Percentiles rank a stretch among this genome's conserved stretches.
Evolutionary conservation across 345 rosid genomes (phyloP).

Genomic region (Pugionium cornutum): DNA sequence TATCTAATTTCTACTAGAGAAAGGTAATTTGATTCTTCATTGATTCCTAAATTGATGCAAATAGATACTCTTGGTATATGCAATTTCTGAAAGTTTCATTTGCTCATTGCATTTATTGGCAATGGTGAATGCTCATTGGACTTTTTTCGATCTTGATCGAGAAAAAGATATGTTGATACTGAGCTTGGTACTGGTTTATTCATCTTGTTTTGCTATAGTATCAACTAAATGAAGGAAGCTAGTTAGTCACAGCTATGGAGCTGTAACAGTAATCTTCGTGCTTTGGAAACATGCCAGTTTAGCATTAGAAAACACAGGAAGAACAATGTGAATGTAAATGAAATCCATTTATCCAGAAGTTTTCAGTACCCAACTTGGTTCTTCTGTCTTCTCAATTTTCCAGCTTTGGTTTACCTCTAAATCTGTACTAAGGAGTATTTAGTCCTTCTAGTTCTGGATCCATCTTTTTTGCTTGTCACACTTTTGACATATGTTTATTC

Average conservation of each 20-base stretch:
- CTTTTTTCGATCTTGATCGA: background rate
- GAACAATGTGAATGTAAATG: background rate
- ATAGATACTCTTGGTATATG: too few species aligned
- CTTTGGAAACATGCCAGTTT: background rate
- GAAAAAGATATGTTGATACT: conserved; percentile 12
- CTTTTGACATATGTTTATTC: background rate
- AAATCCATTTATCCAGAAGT: background rate
- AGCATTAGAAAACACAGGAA: conserved; percentile 7
- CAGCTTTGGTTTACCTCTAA: background rate
- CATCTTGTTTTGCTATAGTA: conserved; percentile 10
- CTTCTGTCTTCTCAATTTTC: conserved; percentile 17
- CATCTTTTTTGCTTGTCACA: conserved; percentile 1
- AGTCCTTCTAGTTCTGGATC: conserved; percentile 3
- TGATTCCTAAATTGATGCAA: too few species aligned
- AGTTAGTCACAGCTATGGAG: conserved; percentile 9
- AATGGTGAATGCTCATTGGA: conserved; percentile 16
- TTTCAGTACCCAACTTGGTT: background rate
- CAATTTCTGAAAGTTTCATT: too few species aligned
- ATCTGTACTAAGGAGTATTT: conserved; percentile 1
- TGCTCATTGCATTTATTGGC: background rate
- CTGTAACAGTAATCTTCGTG: background rate
- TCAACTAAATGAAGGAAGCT: background rate
- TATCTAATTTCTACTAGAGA: background rate
- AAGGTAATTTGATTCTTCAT: conserved; percentile 13
- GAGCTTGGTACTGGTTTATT: conserved; percentile 15